Percentiles rank a stretch among this genome's conserved stretches.
These are phyloP conservation scores for Candida cerambycidarum DNA, from an alignment of 805 yeast species.

Conservation along the genomic window DNA sequence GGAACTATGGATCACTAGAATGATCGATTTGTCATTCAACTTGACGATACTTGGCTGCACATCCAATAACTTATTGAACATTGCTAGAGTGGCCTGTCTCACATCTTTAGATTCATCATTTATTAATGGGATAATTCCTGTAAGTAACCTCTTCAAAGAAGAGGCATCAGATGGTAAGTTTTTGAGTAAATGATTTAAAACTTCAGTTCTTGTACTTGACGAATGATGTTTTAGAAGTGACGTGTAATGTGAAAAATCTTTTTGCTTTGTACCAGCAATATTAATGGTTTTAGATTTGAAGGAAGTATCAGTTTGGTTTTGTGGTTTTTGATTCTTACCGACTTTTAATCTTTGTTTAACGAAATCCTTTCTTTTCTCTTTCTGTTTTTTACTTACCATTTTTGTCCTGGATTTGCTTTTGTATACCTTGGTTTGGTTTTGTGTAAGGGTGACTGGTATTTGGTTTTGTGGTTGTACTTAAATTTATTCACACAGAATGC, in stretches of 20 bases:
- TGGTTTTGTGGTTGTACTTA: neutral
- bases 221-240: slow-evolving; percentile 75
- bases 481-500: neutral
- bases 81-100: slow-evolving; percentile 51
- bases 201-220: slow-evolving; percentile 67
- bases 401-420: neutral
- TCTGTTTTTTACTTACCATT: slow-evolving; percentile 42
- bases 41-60: slow-evolving; percentile 56
- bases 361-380: slow-evolving; percentile 72
- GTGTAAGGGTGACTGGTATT: neutral
- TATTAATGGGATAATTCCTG: slow-evolving; percentile 59
- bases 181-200: slow-evolving; percentile 51
- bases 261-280: slow-evolving; percentile 29
- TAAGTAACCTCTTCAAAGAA: slow-evolving; percentile 55
- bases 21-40: slow-evolving; percentile 56
- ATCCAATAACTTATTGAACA: slow-evolving; percentile 48
- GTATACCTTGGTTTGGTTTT: neutral
- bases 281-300: slow-evolving; percentile 67
- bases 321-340: slow-evolving; percentile 76
- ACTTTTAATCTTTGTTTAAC: slow-evolving; percentile 78
- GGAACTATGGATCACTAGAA: slow-evolving; percentile 81
- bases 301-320: slow-evolving; percentile 81
- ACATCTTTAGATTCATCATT: slow-evolving; percentile 68
- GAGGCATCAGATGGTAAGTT: slow-evolving; percentile 51
- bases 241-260: slow-evolving; percentile 58